Base-by-base conservation (phyloP, 1,284 basidiomycete species). In the Melampsora abietis-canadensis region DNA sequence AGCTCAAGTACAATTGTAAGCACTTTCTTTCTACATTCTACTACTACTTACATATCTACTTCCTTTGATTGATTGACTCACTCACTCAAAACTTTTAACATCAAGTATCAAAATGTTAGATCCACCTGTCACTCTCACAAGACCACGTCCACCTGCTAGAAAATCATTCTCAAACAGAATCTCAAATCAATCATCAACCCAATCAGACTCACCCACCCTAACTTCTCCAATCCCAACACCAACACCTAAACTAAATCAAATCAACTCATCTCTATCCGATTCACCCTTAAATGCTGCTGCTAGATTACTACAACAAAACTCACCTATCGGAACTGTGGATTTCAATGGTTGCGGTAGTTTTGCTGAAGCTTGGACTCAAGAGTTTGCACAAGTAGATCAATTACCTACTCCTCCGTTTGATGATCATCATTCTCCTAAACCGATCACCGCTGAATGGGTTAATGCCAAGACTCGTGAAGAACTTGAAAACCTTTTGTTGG, bases 381-480 rank as follows among this genome's bases (percentile, higher is more conserved):
- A 54, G 6, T 3, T 3, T 51, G 3, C 48, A 19, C 4, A 51
- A 51, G 3, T 46, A 48, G 27, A 61, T 57, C 14, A 65, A 31
- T 21, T 7, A 17, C 30, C 19, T 54, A 57, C 17, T 44, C 17
- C 12, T 54, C 51, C 19, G 6, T 12, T 14, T 57, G 66, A 68
- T 57, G 31, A 48, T 47, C 57, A 68, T 19, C 4, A 92, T 78
- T 85, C 92, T 60, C 86, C 87, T 10, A 85, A 85, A 48, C 83
- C 91, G 51, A 85, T 91, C 47, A 61, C 81, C 86, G 54, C 87
- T 87, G 80, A 90, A 89, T 2, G 88, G 77, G 64, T 78, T 12
- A 66, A 69, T 31, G 73, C 64, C 15, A 76, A 75, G 47, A 76
- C 74, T n/a, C 66, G 76, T 27, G 77, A 78, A 67, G 77, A 78